Percentiles rank a stretch among this genome's conserved stretches.
Evolutionary conservation across 768 basidiomycete genomes (phyloP).

Genomic region (Leccinum truebloodii): DNA sequence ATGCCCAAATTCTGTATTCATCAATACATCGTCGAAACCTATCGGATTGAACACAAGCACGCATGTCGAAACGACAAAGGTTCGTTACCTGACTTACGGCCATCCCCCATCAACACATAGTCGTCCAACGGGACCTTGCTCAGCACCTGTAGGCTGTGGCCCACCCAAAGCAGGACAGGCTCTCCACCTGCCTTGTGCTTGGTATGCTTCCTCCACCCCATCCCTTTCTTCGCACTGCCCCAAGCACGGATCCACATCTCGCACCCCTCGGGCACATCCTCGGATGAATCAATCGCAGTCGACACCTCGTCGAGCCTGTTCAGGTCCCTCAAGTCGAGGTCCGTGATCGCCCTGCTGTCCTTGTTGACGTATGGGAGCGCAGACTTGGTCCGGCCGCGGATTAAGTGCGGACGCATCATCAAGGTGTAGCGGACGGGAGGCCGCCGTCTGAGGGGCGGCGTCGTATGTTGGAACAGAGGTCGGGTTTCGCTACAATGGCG

Average conservation of each 20-base stretch:
- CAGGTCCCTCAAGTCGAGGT: constrained; percentile 61
- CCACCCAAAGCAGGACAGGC: constrained; percentile 58
- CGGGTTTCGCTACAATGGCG: too few relatives aligned
- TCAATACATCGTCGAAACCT: constrained; percentile 62
- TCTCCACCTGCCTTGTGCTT: constrained; percentile 31
- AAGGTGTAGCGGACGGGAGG: too few relatives aligned
- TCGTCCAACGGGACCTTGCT: constrained; percentile 43
- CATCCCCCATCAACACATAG: constrained; percentile 34
- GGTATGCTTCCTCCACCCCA: constrained; percentile 29
- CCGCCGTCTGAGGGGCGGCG: too few relatives aligned
- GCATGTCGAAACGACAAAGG: background rate
- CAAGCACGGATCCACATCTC: constrained; percentile 65
- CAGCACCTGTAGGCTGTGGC: constrained; percentile 48
- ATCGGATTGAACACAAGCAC: background rate
- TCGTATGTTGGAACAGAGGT: too few relatives aligned
- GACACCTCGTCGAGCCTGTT: constrained; percentile 44
- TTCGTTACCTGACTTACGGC: constrained; percentile 36
- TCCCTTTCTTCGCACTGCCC: constrained; percentile 26
- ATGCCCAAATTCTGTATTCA: constrained; percentile 79
- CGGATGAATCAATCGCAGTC: constrained; percentile 34
- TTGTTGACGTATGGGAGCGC: constrained; percentile 76
- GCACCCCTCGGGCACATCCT: constrained; percentile 42
- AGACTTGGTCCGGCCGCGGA: constrained; percentile 75
- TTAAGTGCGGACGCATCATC: constrained; percentile 11
- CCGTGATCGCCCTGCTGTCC: constrained; percentile 62